phyloP scores from a whole-genome alignment of 768 basidiomycete species.

The Mycena rosella region DNA sequence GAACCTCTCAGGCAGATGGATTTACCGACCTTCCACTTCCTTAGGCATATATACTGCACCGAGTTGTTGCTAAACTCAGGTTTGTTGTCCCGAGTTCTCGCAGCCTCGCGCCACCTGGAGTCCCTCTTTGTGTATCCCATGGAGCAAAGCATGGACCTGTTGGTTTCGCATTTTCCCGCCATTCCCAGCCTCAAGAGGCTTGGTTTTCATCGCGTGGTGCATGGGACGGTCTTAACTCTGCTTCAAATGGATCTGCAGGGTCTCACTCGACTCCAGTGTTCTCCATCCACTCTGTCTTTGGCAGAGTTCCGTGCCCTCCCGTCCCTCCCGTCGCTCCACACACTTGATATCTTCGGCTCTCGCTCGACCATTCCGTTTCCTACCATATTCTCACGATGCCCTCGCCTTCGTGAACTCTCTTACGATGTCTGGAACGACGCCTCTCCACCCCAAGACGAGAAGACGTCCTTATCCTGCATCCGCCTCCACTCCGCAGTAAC shows the following conservation, averaged over 20 bases:
- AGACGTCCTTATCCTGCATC: neutral
- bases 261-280: neutral
- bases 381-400: constrained; percentile 13
- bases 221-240: neutral
- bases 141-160: neutral
- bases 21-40: neutral
- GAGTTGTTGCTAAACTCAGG: neutral
- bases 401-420: constrained; percentile 11
- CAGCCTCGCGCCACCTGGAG: constrained; percentile 8
- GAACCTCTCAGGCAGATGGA: neutral
- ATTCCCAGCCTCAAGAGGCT: constrained; percentile 14
- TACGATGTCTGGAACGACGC: constrained; percentile 18
- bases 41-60: constrained; percentile 20
- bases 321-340: neutral
- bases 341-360: constrained; percentile 25
- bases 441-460: neutral
- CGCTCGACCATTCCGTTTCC: constrained; percentile 7
- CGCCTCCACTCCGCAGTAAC: constrained; percentile 18
- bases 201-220: neutral
- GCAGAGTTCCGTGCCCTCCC: neutral
- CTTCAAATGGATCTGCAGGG: neutral
- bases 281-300: neutral
- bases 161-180: neutral
- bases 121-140: neutral
- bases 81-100: neutral